phyloP scores from a whole-genome alignment of 345 rosid species.

The Ailanthus altissimus region DNA sequence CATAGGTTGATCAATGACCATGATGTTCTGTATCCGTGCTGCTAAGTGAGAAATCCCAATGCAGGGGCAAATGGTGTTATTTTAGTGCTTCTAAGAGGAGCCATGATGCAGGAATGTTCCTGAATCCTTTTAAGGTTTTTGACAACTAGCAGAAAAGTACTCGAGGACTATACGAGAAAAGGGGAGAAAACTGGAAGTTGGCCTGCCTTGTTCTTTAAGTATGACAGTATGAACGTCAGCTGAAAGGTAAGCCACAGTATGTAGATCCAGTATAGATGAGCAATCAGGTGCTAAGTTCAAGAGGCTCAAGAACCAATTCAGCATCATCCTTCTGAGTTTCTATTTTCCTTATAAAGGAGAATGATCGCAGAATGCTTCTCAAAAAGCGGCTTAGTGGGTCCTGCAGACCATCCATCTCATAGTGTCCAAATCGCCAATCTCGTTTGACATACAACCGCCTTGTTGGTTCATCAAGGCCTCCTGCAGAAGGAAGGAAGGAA shows the following conservation, averaged over 20 bases:
- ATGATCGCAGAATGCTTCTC: constrained; percentile 49
- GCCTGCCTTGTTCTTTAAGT: background rate
- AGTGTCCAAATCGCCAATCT: constrained; percentile 97
- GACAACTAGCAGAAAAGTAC: background rate
- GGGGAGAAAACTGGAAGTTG: background rate
- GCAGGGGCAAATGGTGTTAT: no score
- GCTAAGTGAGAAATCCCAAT: no score
- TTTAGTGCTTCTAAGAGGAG: no score
- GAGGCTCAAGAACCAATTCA: constrained; percentile 52
- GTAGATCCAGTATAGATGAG: background rate
- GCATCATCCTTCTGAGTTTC: constrained; percentile 37
- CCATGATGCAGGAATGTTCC: background rate
- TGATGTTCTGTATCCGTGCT: no score
- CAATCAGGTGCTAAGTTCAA: constrained; percentile 34
- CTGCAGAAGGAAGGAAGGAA: constrained; percentile 37
- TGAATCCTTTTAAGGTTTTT: no score
- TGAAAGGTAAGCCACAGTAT: background rate
- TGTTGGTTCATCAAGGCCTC: constrained; percentile 82
- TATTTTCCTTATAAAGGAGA: constrained; percentile 46
- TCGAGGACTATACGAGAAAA: background rate
- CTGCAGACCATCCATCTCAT: constrained; percentile 92
- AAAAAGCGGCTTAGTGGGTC: constrained; percentile 75
- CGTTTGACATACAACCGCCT: constrained; percentile 53
- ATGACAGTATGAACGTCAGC: background rate
- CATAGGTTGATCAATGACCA: no score